A percentile compares a stretch with the other conserved stretches of the same genome.
phyloP scores from a whole-genome alignment of 164 flowering plant species.

The Chloranthus sessilifolius region DNA sequence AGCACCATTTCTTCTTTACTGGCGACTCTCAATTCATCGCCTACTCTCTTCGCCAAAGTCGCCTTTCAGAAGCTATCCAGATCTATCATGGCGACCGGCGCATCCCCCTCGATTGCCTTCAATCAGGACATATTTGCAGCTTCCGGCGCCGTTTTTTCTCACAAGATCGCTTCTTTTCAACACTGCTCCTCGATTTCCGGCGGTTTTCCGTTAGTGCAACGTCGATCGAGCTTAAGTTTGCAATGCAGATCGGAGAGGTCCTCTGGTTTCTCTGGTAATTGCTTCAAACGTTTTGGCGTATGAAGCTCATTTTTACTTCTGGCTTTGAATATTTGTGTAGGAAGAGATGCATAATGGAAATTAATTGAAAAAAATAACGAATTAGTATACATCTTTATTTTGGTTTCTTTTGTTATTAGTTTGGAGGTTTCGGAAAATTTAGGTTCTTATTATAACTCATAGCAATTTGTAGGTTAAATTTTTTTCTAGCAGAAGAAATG shows the following conservation, averaged over 20 bases:
- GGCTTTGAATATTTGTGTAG: background rate
- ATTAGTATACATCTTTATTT: no score
- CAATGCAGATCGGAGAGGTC: constrained; percentile 18
- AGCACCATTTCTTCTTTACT: constrained; percentile 2
- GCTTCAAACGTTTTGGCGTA: no score
- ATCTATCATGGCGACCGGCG: constrained; percentile 11
- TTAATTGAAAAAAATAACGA: no score
- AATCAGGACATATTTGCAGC: constrained; percentile 1
- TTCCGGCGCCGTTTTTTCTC: constrained; percentile 1
- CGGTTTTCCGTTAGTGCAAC: background rate
- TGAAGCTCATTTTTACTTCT: background rate
- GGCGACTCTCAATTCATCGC: constrained; percentile 3
- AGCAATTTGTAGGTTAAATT: no score
- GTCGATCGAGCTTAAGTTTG: constrained; percentile 5
- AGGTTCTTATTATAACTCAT: background rate
- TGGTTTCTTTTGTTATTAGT: background rate
- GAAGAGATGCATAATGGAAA: background rate
- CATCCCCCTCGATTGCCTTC: constrained; percentile 11
- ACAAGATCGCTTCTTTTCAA: constrained; percentile 5
- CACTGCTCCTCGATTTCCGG: constrained; percentile 3
- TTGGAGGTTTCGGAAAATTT: background rate
- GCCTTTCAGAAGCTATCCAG: background rate
- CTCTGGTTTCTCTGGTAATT: constrained; percentile 14
- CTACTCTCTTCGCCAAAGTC: background rate
- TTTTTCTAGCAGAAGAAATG: no score